phyloP scores from a whole-genome alignment of 1,284 basidiomycete species.

The Trametes sp. region DNA sequence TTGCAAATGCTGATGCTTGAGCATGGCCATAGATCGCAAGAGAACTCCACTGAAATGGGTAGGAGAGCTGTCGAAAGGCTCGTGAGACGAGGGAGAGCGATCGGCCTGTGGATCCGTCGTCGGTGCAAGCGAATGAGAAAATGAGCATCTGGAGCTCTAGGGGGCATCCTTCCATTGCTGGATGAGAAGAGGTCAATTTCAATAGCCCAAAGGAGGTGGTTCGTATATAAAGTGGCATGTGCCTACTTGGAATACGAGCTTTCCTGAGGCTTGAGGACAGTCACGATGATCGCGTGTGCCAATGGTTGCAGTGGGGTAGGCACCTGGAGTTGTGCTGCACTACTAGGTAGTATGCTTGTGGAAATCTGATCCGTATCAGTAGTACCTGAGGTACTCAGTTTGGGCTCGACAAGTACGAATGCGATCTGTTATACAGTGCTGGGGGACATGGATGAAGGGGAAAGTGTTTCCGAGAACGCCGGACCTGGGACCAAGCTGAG shows the following conservation, averaged over 20 bases:
- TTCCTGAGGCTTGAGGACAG: no score
- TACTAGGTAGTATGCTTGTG: no score
- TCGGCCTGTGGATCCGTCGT: constrained; percentile 25
- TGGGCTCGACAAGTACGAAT: no score
- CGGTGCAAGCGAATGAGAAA: constrained; percentile 32
- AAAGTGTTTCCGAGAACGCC: neutral
- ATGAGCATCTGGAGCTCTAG: constrained; percentile 38
- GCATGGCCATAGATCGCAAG: constrained; percentile 32
- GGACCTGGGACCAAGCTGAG: neutral
- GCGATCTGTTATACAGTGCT: no score
- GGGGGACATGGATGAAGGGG: neutral
- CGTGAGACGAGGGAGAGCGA: constrained; percentile 38
- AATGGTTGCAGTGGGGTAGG: no score
- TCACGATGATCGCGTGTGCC: no score
- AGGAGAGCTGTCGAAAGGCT: constrained; percentile 35
- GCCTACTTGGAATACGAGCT: neutral
- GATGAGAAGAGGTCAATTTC: neutral
- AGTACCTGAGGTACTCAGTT: no score
- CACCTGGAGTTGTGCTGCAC: no score
- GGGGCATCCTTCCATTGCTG: constrained; percentile 35
- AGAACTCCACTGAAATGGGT: constrained; percentile 38
- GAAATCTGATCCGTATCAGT: no score
- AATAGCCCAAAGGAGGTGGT: no score
- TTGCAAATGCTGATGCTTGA: constrained; percentile 12
- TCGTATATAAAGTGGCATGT: neutral